Base-by-base conservation (phyloP, 768 basidiomycete genomes). In the Calocera cornea region DNA sequence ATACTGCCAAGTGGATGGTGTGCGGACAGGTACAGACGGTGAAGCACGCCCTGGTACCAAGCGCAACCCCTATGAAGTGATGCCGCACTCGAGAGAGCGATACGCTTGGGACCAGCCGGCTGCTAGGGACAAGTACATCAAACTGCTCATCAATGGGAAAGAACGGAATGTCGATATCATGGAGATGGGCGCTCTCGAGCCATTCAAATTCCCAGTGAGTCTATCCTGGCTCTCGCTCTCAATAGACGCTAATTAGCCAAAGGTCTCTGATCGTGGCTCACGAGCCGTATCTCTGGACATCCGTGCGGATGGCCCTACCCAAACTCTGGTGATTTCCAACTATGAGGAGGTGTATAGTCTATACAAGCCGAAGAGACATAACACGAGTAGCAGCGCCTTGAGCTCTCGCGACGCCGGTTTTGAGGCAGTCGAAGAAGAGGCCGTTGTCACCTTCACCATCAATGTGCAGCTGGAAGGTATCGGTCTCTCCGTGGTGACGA, bases 61-160 rank as follows among this genome's bases (percentile, higher is more conserved):
- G 44, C 33, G 31, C 17, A 41, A 36, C 34, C 29, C 33, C 14
- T 93, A 94, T 76, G 79, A 77, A n/a, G 75, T 95, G 1, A 73
- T 77, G 3, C 80, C 85, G 11, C 84, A 82, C 41, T 78, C 83
- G 1, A 80, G 78, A 17, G 75, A 83, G 50, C 78, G 83, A 34
- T 99, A 97, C 74, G 89, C 94, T 2, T 99, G 95, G 95, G 97
- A 99, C 73, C 85, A 82, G 68, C 97, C 97, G 7, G 90, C 93
- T 1, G 87, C 87, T 0, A 80, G 80, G 54, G 87, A 89, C 71
- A 98, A 95, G 78, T 87, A 85, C 70, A 79, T 99, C 29, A 75
- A 85, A 38, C 79, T 99, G 24, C 75, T 76, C 11, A 81, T 87
- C 64, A 86, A 86, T 47, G 82, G 83, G 27, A 77, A 83, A 65